Evolutionary conservation across 78 protist species (phyloP).

Genomic region (Isochrysis galbana): DNA sequence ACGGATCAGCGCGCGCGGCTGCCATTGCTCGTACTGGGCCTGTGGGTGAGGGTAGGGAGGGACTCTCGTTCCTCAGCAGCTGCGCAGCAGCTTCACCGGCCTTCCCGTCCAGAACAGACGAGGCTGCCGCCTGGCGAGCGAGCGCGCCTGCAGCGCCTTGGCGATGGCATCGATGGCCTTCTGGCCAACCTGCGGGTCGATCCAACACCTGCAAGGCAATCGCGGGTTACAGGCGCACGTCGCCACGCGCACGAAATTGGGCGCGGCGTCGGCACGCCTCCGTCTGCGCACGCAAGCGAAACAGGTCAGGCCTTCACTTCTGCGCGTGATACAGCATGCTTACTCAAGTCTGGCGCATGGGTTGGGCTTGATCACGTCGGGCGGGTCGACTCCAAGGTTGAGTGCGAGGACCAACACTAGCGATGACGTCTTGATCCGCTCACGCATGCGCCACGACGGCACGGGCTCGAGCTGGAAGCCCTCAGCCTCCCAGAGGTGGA

Average conservation of each 20-base stretch:
- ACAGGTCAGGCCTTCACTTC: not conserved
- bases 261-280: not conserved
- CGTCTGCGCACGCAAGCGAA: not conserved
- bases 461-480: not conserved
- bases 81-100: no score
- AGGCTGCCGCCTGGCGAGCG: no score
- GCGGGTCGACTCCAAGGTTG: slow-evolving; percentile 97
- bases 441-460: slow-evolving; percentile 4
- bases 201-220: no score
- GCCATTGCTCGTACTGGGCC: slow-evolving; percentile 86
- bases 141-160: slow-evolving; percentile 54
- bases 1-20: slow-evolving; percentile 45
- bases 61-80: no score
- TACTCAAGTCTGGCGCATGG: slow-evolving; percentile 89
- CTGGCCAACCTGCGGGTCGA: slow-evolving; percentile 62
- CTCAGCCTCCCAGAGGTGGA: not conserved
- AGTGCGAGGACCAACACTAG: slow-evolving; percentile 90
- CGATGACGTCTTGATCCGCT: slow-evolving; percentile 79
- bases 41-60: no score
- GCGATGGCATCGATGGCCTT: slow-evolving; percentile 87
- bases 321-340: no score
- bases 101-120: no score
- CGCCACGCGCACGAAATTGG: no score
- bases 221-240: no score
- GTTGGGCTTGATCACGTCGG: slow-evolving; percentile 80